A percentile compares a stretch with the other conserved stretches of the same genome.
Evolutionary conservation across 73 alveolate species (phyloP).

Genomic region (Paramecium octaurelia): DNA sequence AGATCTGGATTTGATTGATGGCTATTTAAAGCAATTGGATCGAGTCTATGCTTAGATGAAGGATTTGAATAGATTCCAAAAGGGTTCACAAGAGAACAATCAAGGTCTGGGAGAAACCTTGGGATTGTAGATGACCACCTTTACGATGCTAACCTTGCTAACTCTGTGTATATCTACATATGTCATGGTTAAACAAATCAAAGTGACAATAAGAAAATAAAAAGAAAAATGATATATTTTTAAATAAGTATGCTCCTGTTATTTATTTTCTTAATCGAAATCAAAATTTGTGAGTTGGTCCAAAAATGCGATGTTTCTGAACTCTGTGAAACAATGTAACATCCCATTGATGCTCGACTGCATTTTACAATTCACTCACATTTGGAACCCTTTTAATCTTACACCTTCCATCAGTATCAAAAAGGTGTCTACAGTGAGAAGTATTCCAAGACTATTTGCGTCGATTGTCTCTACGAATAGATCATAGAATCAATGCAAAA

Average conservation of each 20-base stretch:
- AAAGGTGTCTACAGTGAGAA: neutral
- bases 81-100: neutral
- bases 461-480: neutral
- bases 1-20: slow-evolving; percentile 1
- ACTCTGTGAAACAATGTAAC: neutral
- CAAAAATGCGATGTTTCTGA: neutral
- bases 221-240: slow-evolving; percentile 1
- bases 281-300: neutral
- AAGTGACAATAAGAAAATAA: neutral
- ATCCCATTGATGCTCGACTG: neutral
- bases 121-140: neutral
- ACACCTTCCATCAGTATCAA: neutral
- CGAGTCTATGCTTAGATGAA: neutral
- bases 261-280: neutral
- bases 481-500: neutral
- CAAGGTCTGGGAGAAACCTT: neutral
- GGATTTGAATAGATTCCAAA: neutral
- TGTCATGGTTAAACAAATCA: neutral
- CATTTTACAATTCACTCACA: slow-evolving; percentile 26
- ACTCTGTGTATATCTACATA: neutral
- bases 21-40: neutral
- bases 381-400: neutral
- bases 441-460: neutral
- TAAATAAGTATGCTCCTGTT: neutral
- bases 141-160: neutral